Evolutionary conservation across 164 flowering plant genomes (phyloP).

Genomic region (Berberis thunbergii): DNA sequence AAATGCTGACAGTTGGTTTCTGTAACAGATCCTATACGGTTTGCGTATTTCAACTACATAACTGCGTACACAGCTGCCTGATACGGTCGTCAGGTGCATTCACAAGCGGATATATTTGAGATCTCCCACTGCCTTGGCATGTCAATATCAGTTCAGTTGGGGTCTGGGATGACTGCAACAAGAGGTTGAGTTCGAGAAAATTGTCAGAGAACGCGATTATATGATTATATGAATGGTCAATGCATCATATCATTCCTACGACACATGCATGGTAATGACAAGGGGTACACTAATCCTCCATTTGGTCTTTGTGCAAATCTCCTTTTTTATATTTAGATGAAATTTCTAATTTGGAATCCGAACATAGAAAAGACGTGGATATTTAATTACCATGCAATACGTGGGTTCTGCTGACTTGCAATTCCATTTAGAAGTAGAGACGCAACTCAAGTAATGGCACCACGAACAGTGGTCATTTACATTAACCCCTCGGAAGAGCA

Average conservation of each 20-base stretch:
- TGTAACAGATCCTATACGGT: no score
- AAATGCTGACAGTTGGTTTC: no score
- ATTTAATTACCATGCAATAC: constrained; percentile 47
- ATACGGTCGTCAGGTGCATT: constrained; percentile 38
- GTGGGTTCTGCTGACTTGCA: constrained; percentile 51
- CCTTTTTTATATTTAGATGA: not conserved
- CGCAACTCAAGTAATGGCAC: constrained; percentile 88
- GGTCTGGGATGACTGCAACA: constrained; percentile 53
- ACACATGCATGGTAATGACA: not conserved
- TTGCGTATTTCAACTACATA: constrained; percentile 42
- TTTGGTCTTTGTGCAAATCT: not conserved
- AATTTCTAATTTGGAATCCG: not conserved
- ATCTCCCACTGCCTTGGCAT: constrained; percentile 52
- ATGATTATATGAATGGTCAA: not conserved
- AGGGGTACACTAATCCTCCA: no score
- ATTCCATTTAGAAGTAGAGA: constrained; percentile 75
- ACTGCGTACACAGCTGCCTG: constrained; percentile 47
- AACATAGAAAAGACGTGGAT: not conserved
- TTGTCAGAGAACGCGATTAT: not conserved
- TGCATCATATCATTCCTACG: not conserved
- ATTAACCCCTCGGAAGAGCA: constrained; percentile 68
- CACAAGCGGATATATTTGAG: constrained; percentile 25
- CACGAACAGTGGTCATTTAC: constrained; percentile 89
- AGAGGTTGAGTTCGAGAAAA: not conserved
- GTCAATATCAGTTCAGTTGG: constrained; percentile 57